Evolutionary conservation across 805 yeast genomes (phyloP).

Genomic region (Zygoascus tannicola): DNA sequence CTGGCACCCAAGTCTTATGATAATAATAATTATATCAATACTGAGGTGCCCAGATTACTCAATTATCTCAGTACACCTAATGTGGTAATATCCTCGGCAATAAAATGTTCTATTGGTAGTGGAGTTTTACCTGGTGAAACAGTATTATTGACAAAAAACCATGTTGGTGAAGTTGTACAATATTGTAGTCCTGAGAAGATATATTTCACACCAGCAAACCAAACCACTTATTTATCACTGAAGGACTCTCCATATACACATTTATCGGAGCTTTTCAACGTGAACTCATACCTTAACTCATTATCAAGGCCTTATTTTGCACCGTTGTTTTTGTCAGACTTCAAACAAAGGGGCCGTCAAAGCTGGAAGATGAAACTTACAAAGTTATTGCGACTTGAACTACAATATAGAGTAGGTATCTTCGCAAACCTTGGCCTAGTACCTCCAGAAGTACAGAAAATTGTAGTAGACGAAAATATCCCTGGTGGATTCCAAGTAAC

Average conservation of each 20-base stretch:
- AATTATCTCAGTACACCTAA: slow-evolving; percentile 93
- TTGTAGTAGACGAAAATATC: slow-evolving; percentile 81
- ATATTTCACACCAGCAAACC: slow-evolving; percentile 34
- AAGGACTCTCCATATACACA: slow-evolving; percentile 72
- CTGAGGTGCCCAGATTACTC: slow-evolving; percentile 33
- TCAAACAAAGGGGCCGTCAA: slow-evolving; percentile 49
- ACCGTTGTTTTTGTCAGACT: slow-evolving; percentile 74
- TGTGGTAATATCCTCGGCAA: slow-evolving; percentile 82
- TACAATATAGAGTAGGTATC: slow-evolving; percentile 75
- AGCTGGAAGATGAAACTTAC: slow-evolving; percentile 35
- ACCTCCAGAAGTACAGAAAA: slow-evolving; percentile 57
- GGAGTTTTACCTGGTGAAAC: slow-evolving; percentile 54
- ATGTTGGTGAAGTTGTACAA: slow-evolving; percentile 35
- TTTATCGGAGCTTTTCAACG: slow-evolving; percentile 86
- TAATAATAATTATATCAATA: slow-evolving; percentile 1
- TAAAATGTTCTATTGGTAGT: slow-evolving; percentile 62
- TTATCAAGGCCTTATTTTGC: slow-evolving; percentile 91
- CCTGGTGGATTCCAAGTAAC: slow-evolving; percentile 80
- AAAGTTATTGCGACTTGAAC: slow-evolving; percentile 60
- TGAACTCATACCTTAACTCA: slow-evolving; percentile 85
- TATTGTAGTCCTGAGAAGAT: slow-evolving; percentile 23
- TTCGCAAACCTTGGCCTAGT: slow-evolving; percentile 70
- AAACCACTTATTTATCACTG: slow-evolving; percentile 31
- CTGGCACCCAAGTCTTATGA: slow-evolving; percentile 32
- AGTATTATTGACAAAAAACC: slow-evolving; percentile 47